Conservation (phyloP, 768 basidiomycete genomes). For the Dendrothele bispora region DNA sequence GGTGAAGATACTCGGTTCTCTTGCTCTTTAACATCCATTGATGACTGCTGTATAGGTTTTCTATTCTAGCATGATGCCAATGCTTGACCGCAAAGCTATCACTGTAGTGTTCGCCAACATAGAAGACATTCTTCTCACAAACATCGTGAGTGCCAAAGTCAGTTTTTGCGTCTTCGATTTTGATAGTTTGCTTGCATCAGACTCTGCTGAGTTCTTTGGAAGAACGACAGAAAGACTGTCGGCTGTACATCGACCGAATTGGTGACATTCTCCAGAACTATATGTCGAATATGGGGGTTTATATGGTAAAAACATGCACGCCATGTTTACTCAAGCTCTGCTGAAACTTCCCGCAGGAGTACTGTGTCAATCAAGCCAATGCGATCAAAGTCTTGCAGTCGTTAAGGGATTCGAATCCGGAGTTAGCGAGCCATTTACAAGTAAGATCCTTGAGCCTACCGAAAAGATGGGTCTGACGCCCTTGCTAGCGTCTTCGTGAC, state of each 20-base stretch:
- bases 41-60: conserved; percentile 84
- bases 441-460: conserved; percentile 33
- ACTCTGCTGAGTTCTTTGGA: conserved; percentile 87
- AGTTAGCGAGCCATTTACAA: conserved; percentile 65
- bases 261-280: conserved; percentile 81
- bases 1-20: conserved; percentile 51
- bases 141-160: conserved; percentile 59
- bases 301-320: conserved; percentile 54
- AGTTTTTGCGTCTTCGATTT: neutral
- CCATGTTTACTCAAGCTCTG: neutral
- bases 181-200: conserved; percentile 31
- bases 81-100: conserved; percentile 75
- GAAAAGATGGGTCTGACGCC: conserved; percentile 3
- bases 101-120: conserved; percentile 90
- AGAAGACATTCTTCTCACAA: conserved; percentile 87
- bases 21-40: too few relatives aligned
- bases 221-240: conserved; percentile 85
- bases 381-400: conserved; percentile 79
- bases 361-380: conserved; percentile 85
- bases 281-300: conserved; percentile 76
- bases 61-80: conserved; percentile 72
- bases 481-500: conserved; percentile 69
- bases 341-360: conserved; percentile 52
- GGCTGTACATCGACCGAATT: conserved; percentile 88
- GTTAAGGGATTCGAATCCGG: conserved; percentile 64